Evolutionary conservation across 176 grass and related monocot species (phyloP), one percentile per base, ranked within the genome.

Genomic region (Aegilops speltoides): DNA sequence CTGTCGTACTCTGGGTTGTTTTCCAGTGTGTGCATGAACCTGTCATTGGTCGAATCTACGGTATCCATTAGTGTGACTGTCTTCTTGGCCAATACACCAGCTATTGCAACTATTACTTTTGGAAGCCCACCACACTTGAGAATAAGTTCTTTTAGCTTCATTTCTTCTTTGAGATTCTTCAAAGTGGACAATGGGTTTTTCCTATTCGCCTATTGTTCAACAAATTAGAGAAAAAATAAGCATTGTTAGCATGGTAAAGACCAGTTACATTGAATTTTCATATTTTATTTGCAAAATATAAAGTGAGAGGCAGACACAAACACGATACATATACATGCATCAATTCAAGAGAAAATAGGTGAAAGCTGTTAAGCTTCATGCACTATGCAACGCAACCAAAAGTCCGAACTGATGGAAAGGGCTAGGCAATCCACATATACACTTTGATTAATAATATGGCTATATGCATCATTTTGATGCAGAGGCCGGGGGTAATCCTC

Each of bases 51-150:
- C 3, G 23, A 65, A 83, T 2, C 63, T 6, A 40, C 43, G 3
- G 36, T 74, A 25, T 84, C 79, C 57, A 6, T 24, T 32, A 64
- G 65, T 25, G 22, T 87, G 45, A 62, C 63, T 3, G 26, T 36
- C 52, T 68, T 85, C 14, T 38, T 34, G 0, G 85, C 80, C 1
- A 93, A 26, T 59, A 73, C n/a, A 4, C 62, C 66, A 15, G 63
- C 92, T 56, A 87, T 54, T 20, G 41, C 78, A 33, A 88, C 79
- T 70, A 93, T 84, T 20, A 87, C 92, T 66, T 88, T 5, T 3
- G 92, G 92, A 59, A 88, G 68, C 23, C 86, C 82, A 2, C 78
- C 82, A 52, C 86, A 91, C 54, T 83, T 79, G 40, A 75, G 8
- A 16, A 88, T 87, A 28, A 56, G 20, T 14, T 59, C 79, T 0